Conservation (phyloP, 768 basidiomycete genomes). For the Pulveroboletus sp. region DNA sequence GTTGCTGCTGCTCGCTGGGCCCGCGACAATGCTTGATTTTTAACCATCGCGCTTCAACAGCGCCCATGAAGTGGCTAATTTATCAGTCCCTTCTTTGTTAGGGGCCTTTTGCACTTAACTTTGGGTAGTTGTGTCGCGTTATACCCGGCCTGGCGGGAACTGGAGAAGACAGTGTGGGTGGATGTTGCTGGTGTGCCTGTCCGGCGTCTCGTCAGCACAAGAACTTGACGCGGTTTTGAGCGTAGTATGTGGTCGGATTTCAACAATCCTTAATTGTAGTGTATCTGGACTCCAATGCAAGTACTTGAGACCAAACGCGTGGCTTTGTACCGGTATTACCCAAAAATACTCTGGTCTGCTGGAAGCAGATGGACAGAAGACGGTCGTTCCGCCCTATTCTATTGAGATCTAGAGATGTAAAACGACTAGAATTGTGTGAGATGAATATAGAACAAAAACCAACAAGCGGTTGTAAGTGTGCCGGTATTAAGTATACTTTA, state of each 20-base stretch:
- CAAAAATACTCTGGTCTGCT: too few relatives aligned
- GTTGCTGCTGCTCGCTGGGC: conserved; percentile 94
- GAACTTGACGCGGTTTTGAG: conserved; percentile 32
- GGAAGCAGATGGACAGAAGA: too few relatives aligned
- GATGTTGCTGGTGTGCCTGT: conserved; percentile 24
- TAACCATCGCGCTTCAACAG: conserved; percentile 83
- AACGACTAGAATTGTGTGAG: background rate
- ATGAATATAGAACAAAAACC: conserved; percentile 1
- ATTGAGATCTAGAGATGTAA: background rate
- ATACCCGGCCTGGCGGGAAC: conserved; percentile 23
- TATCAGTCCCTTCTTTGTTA: conserved; percentile 35
- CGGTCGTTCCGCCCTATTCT: background rate
- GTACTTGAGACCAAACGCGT: background rate
- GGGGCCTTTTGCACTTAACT: conserved; percentile 45
- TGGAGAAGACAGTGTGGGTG: conserved; percentile 15
- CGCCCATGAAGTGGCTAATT: conserved; percentile 70
- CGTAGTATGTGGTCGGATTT: conserved; percentile 69
- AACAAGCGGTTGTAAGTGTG: too few relatives aligned
- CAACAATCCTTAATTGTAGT: conserved; percentile 64
- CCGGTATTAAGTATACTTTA: conserved; percentile 5
- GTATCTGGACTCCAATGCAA: conserved; percentile 18
- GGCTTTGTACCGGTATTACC: too few relatives aligned
- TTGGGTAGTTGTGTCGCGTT: conserved; percentile 50
- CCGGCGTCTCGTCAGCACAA: conserved; percentile 24
- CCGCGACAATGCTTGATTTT: conserved; percentile 69